A percentile compares a stretch with the other conserved stretches of the same genome.
Conservation (phyloP, 1,139 yeast genomes). For the Casaregolazyma lundiana region DNA sequence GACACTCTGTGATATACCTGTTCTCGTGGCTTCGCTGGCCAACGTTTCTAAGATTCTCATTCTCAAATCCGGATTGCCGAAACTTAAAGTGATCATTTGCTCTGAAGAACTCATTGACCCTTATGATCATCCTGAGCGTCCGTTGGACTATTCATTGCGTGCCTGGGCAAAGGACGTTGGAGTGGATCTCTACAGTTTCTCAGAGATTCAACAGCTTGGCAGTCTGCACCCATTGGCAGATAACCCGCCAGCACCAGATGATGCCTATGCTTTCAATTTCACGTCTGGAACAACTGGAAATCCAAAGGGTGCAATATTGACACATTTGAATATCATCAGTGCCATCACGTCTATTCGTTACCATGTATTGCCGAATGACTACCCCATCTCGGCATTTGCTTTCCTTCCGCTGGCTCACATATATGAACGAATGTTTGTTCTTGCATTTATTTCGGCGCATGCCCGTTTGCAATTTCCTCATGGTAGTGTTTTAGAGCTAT, state of each 20-base stretch:
- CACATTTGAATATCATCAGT: slow-evolving; percentile 52
- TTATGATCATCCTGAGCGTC: slow-evolving; percentile 52
- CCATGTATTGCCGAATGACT: not conserved
- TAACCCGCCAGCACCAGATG: slow-evolving; percentile 49
- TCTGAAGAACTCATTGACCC: slow-evolving; percentile 37
- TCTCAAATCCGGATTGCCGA: slow-evolving; percentile 36
- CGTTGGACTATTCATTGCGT: slow-evolving; percentile 42
- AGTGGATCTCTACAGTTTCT: slow-evolving; percentile 42
- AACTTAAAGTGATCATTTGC: slow-evolving; percentile 44
- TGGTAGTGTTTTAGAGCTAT: slow-evolving; percentile 40
- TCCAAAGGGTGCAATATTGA: slow-evolving; percentile 67
- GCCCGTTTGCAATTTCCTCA: slow-evolving; percentile 45
- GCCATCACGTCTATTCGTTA: slow-evolving; percentile 37
- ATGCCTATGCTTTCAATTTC: slow-evolving; percentile 62
- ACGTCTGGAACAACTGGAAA: slow-evolving; percentile 76
- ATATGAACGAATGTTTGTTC: slow-evolving; percentile 43
- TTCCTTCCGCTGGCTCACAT: slow-evolving; percentile 71
- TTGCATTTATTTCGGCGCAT: slow-evolving; percentile 27
- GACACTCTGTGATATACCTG: slow-evolving; percentile 52
- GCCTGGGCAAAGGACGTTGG: slow-evolving; percentile 35
- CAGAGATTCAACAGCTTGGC: slow-evolving; percentile 55
- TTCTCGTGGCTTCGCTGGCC: slow-evolving; percentile 47
- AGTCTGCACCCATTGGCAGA: slow-evolving; percentile 42
- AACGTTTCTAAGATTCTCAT: slow-evolving; percentile 43
- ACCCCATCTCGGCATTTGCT: slow-evolving; percentile 26